Conservation (phyloP, 2,329 filamentous ascomycete species). For the Colletotrichum spaethianum region DNA sequence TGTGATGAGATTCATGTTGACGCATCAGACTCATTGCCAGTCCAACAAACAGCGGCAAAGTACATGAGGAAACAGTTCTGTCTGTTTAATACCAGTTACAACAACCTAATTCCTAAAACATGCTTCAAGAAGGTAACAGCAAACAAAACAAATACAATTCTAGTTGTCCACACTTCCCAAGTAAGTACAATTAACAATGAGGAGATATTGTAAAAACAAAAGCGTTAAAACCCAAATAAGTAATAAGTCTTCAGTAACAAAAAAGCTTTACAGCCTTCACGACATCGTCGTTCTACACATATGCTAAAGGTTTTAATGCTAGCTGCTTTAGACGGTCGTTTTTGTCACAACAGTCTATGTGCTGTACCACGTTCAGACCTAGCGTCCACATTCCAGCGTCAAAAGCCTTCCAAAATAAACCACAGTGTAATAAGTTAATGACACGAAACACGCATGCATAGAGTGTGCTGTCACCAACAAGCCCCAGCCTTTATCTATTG, state of each 20-base stretch:
- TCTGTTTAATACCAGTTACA: neutral
- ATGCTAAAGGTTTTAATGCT: neutral
- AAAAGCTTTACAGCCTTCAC: no score
- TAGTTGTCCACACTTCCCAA: neutral
- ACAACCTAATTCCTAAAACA: slow-evolving; percentile 7
- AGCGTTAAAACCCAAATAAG: neutral
- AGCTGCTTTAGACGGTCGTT: neutral
- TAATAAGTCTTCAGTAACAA: neutral
- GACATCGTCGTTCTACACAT: no score
- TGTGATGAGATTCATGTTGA: neutral
- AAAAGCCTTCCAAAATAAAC: neutral
- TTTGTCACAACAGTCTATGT: neutral
- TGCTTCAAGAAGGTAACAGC: slow-evolving; percentile 7
- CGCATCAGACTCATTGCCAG: neutral
- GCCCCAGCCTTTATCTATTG: neutral
- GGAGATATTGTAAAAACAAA: neutral
- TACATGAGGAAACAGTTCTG: neutral
- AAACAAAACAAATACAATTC: slow-evolving; percentile 7
- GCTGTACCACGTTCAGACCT: neutral
- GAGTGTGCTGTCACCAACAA: neutral
- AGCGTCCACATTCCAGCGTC: neutral
- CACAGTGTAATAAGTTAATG: neutral
- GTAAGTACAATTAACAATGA: neutral
- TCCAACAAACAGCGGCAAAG: neutral
- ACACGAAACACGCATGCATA: neutral